phyloP scores from a whole-genome alignment of 768 basidiomycete species.

The Paxillus rubicundulus region DNA sequence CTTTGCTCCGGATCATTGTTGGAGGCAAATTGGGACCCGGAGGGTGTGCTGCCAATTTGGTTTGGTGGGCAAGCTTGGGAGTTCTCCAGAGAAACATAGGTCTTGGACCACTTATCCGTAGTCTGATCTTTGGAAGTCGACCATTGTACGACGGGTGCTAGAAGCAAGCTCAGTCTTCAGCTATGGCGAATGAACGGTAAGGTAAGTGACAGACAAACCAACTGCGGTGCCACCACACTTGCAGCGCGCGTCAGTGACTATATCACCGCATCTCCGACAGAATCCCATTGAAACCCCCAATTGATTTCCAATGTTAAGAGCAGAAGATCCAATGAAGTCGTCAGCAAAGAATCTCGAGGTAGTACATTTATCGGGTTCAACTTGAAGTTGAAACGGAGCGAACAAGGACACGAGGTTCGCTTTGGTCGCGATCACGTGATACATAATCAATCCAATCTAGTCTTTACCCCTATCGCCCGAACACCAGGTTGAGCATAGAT shows the following conservation, averaged over 20 bases:
- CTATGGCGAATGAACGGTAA: not conserved
- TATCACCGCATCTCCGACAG: constrained; percentile 83
- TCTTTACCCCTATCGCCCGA: no score
- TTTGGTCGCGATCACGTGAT: constrained; percentile 10
- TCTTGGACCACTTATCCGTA: constrained; percentile 78
- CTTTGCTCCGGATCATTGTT: constrained; percentile 4
- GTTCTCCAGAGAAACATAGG: constrained; percentile 60
- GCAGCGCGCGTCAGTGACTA: constrained; percentile 68
- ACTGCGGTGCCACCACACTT: constrained; percentile 79
- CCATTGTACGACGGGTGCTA: constrained; percentile 74
- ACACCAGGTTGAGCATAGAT: no score
- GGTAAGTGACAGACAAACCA: constrained; percentile 48
- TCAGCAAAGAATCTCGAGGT: not conserved
- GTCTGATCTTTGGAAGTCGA: constrained; percentile 38
- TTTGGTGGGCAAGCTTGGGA: constrained; percentile 41
- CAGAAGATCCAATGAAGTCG: not conserved
- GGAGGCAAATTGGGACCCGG: constrained; percentile 7
- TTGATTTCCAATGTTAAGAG: not conserved
- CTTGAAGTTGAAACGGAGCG: not conserved
- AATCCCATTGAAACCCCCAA: constrained; percentile 59
- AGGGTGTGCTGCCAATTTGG: constrained; percentile 16
- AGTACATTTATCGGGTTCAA: not conserved
- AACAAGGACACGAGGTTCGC: not conserved
- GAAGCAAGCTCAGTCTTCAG: constrained; percentile 14
- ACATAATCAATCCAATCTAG: not conserved